Evolutionary conservation across 208 protist species (phyloP).

Genomic region (Acanthamoeba royreba): DNA sequence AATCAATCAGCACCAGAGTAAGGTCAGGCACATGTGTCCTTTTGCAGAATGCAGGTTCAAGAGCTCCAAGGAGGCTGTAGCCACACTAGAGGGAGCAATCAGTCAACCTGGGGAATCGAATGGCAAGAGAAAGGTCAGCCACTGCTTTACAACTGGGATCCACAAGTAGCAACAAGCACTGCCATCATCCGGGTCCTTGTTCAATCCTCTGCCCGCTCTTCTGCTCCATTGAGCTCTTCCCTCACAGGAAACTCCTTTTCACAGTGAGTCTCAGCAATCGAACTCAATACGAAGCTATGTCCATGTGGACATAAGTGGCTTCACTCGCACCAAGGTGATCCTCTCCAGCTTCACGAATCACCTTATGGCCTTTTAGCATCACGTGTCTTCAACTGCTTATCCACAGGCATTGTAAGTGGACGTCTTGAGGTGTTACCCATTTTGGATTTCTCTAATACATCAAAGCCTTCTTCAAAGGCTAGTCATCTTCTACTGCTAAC

Average conservation of each 20-base stretch:
- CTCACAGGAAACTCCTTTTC: not conserved
- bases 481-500: not conserved
- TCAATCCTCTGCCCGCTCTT: not conserved
- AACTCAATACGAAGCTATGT: not conserved
- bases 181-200: not conserved
- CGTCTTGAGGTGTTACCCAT: not conserved
- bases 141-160: not conserved
- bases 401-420: not conserved
- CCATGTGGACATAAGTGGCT: not conserved
- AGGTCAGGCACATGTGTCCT: no score
- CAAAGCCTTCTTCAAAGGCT: not conserved
- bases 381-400: not conserved
- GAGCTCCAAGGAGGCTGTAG: not conserved
- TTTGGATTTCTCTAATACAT: not conserved
- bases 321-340: not conserved
- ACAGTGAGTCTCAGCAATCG: not conserved
- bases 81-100: not conserved
- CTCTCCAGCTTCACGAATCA: not conserved
- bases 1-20: no score
- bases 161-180: not conserved
- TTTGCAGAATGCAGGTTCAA: not conserved
- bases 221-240: not conserved
- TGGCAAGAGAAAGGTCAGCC: not conserved
- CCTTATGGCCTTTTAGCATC: not conserved
- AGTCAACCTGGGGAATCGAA: not conserved